Base-by-base conservation (phyloP, 164 flowering plant genomes). In the Dillenia suffruticosa region DNA sequence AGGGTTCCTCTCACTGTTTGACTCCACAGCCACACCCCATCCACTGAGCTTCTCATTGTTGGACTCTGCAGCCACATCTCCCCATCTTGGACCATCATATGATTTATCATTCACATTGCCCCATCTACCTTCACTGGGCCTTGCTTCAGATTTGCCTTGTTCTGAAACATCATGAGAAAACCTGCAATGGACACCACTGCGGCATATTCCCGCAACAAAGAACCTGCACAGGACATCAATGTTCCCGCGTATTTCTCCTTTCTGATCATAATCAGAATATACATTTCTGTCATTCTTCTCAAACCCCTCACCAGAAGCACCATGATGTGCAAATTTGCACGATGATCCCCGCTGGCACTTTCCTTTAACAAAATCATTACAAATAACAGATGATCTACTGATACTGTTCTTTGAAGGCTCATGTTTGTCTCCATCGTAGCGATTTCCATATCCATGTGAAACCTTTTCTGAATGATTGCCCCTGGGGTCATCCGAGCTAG, bases 191-290 rank as follows among this genome's bases (percentile, higher is more conserved):
- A 73, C 78, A 22, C 96, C 87, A 54, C 77, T 76, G 3, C 81
- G 79, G 72, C 96, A 91, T 55, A 71, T 71, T 45, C 96, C 96
- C 2, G 76, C 74, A 47, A 81, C 79, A 77, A 84, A 89, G 65
- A 63, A 92, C 65, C 73, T 87, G 76, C 97, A 92, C 51, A 76
- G 77, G 53, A 69, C 64, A 66, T 66, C 72, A 54, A 61, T 56
- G 63, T 32, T 63, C 57, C 71, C 71, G 44, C 60, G 65, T 8
- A 63, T 32, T 59, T 76, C 87, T 51, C 57, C 77, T 66, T 72
- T 75, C 63, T 51, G 63, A 52, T 71, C 79, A 59, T 61, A 68
- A 61, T 79, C 82, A 57, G 46, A 73, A 48, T 79, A 65, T 22
- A 65, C 43, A 63, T 69, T 58, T 58, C 66, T 70, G 9, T 63